Evolutionary conservation across 345 rosid genomes (phyloP).

Genomic region (Lenwebbia sp.): DNA sequence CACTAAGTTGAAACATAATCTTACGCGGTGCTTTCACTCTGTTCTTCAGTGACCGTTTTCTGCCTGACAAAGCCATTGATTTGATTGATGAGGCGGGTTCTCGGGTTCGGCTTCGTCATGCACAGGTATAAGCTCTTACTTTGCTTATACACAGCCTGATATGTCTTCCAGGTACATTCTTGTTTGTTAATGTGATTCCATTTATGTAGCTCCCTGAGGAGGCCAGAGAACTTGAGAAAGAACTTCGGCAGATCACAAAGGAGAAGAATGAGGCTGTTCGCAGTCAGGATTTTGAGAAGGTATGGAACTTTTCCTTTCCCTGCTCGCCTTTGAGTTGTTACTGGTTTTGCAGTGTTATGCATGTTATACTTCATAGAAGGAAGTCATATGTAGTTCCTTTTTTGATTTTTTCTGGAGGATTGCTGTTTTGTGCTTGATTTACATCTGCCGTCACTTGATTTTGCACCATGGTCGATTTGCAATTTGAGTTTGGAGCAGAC

Average conservation of each 20-base stretch:
- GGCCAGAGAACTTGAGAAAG: constrained; percentile 95
- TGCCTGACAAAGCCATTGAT: constrained; percentile 66
- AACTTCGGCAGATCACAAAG: constrained; percentile 87
- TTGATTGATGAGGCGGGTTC: constrained; percentile 75
- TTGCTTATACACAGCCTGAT: not conserved
- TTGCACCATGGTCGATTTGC: not conserved
- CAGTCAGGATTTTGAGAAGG: constrained; percentile 96
- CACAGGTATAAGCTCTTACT: constrained; percentile 7
- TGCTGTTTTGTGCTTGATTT: not conserved
- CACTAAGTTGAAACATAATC: not conserved
- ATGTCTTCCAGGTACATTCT: not conserved
- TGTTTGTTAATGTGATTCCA: not conserved
- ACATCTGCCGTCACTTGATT: not conserved
- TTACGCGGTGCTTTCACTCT: not conserved
- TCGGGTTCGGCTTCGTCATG: constrained; percentile 43
- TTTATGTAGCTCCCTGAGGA: constrained; percentile 85
- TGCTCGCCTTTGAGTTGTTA: not conserved
- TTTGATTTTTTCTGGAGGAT: not conserved
- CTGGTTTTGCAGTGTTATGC: not conserved
- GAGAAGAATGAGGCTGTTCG: constrained; percentile 97
- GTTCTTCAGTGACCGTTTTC: constrained; percentile 46
- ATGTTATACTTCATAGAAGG: not conserved
- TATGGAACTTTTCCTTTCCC: constrained; percentile 1
- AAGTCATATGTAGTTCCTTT: not conserved
- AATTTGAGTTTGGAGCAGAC: not conserved